phyloP scores from a whole-genome alignment of 2,329 filamentous ascomycete species.

The Diaporthe batatas region DNA sequence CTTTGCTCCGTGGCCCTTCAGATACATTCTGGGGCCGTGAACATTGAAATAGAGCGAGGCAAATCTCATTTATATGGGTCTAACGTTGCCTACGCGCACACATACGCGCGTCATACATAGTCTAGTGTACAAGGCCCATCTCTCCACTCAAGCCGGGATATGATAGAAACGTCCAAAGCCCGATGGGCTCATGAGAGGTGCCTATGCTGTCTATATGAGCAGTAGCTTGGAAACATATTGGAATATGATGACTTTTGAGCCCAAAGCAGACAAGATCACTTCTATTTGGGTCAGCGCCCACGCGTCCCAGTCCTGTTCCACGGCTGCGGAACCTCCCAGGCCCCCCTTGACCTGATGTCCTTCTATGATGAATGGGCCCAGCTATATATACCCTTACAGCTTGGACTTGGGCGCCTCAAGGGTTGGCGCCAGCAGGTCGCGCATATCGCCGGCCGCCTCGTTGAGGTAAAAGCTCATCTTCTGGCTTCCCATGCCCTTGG shows the following conservation, averaged over 20 bases:
- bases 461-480: slow-evolving; percentile 97
- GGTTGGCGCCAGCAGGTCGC: slow-evolving; percentile 86
- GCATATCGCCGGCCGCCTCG: slow-evolving; percentile 90
- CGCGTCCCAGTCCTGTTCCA: neutral
- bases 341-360: slow-evolving; percentile 13
- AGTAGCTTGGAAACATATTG: slow-evolving; percentile 12
- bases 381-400: slow-evolving; percentile 69
- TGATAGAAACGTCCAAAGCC: neutral
- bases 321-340: neutral
- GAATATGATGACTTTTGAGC: slow-evolving; percentile 19
- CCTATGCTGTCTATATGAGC: slow-evolving; percentile 11
- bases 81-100: slow-evolving; percentile 1
- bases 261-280: neutral
- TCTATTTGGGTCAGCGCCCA: neutral
- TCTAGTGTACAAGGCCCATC: slow-evolving; percentile 8
- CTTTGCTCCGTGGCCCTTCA: neutral
- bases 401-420: slow-evolving; percentile 87
- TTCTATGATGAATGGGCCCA: neutral
- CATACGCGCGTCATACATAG: neutral
- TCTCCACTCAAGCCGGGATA: neutral
- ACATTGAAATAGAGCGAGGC: too few species aligned
- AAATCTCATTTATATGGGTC: slow-evolving; percentile 1
- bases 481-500: slow-evolving; percentile 89
- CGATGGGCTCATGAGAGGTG: neutral
- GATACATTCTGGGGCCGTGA: too few species aligned